phyloP scores from a whole-genome alignment of 2,329 filamentous ascomycete species.

The Fusarium gaditjirri region DNA sequence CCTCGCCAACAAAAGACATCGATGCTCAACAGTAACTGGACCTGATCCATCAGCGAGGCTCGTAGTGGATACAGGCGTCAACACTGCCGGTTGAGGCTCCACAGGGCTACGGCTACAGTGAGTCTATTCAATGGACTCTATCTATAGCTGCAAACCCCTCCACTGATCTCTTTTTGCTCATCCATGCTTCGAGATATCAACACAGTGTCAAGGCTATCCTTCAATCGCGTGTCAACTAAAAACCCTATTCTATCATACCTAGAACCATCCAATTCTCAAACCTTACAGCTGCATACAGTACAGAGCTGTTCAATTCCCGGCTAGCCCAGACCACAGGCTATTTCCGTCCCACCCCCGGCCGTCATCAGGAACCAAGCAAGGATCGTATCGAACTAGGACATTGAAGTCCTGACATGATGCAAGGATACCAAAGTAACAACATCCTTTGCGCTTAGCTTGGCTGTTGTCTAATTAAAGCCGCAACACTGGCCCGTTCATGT shows the following conservation, averaged over 20 bases:
- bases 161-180: neutral
- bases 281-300: neutral
- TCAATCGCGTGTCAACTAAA: neutral
- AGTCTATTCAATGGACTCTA: neutral
- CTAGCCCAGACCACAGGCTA: neutral
- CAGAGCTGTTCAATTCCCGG: neutral
- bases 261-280: neutral
- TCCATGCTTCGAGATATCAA: neutral
- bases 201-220: neutral
- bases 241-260: neutral
- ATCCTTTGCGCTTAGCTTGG: slow-evolving; percentile 4
- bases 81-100: slow-evolving; percentile 9
- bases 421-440: slow-evolving; percentile 13
- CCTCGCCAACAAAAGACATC: slow-evolving; percentile 1
- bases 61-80: slow-evolving; percentile 31
- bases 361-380: slow-evolving; percentile 31
- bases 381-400: slow-evolving; percentile 33
- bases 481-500: slow-evolving; percentile 5
- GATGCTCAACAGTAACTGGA: slow-evolving; percentile 7
- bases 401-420: slow-evolving; percentile 35
- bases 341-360: slow-evolving; percentile 11
- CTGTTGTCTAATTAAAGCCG: slow-evolving; percentile 26
- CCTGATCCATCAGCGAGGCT: slow-evolving; percentile 26
- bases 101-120: slow-evolving; percentile 1
- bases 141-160: neutral